A percentile compares a stretch with the other conserved stretches of the same genome.
Evolutionary conservation across 1,284 basidiomycete species (phyloP).

Genomic region (Microbotryum lychnidis-dioicae): DNA sequence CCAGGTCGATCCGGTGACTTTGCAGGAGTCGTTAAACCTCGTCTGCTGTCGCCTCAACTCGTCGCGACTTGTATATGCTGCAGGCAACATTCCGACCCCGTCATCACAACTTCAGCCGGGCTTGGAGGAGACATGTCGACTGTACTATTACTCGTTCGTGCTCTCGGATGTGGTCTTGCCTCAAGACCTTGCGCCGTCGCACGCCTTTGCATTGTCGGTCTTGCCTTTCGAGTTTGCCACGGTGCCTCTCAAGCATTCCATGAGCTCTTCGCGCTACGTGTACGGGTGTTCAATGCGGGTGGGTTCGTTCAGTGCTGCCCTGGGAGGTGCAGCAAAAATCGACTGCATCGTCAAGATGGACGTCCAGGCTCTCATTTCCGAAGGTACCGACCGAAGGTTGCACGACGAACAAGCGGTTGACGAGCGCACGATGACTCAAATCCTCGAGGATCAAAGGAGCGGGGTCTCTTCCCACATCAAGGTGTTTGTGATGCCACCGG

Average conservation of each 20-base stretch:
- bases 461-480: slow-evolving; percentile 32
- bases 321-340: slow-evolving; percentile 47
- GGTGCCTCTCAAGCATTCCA: slow-evolving; percentile 39
- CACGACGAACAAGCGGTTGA: slow-evolving; percentile 40
- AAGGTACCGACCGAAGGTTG: slow-evolving; percentile 36
- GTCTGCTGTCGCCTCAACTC: slow-evolving; percentile 46
- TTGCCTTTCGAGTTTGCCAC: slow-evolving; percentile 48
- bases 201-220: slow-evolving; percentile 44
- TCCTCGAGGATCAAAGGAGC: slow-evolving; percentile 36
- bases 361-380: slow-evolving; percentile 38
- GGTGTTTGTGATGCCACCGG: slow-evolving; percentile 43
- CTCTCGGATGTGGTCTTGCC: slow-evolving; percentile 12
- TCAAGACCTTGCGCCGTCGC: slow-evolving; percentile 28
- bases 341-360: slow-evolving; percentile 47
- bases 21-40: slow-evolving; percentile 38
- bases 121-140: slow-evolving; percentile 43
- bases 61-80: slow-evolving; percentile 46
- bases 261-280: slow-evolving; percentile 42
- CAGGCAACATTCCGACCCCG: slow-evolving; percentile 42
- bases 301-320: slow-evolving; percentile 44
- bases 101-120: slow-evolving; percentile 34
- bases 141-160: slow-evolving; percentile 46
- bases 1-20: slow-evolving; percentile 8
- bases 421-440: slow-evolving; percentile 38
- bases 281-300: slow-evolving; percentile 44